Evolutionary conservation across 164 flowering plant species (phyloP).

Genomic region (Annona squamosa): DNA sequence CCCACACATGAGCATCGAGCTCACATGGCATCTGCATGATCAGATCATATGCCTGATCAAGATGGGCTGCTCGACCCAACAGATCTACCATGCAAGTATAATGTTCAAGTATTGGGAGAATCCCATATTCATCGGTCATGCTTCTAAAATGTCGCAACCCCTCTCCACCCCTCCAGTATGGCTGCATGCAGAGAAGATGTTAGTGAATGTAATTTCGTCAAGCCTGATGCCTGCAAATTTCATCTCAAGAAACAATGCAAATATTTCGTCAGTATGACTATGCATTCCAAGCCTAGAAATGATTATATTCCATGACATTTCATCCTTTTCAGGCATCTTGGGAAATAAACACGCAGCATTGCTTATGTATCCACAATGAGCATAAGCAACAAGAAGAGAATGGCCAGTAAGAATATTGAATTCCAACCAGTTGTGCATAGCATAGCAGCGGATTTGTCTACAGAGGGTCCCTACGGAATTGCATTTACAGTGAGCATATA

Average conservation of each 20-base stretch:
- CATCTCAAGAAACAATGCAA: slow-evolving; percentile 29
- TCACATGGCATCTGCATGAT: slow-evolving; percentile 33
- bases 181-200: slow-evolving; percentile 41
- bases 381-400: slow-evolving; percentile 38
- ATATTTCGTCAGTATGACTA: slow-evolving; percentile 23
- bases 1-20: slow-evolving; percentile 41
- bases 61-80: slow-evolving; percentile 36
- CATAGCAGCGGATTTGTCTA: slow-evolving; percentile 34
- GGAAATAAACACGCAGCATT: slow-evolving; percentile 26
- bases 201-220: slow-evolving; percentile 28
- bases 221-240: slow-evolving; percentile 23
- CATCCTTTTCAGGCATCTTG: slow-evolving; percentile 24
- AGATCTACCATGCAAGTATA: slow-evolving; percentile 50
- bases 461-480: slow-evolving; percentile 22
- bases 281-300: slow-evolving; percentile 35
- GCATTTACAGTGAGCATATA: slow-evolving; percentile 30
- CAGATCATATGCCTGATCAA: slow-evolving; percentile 34
- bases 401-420: slow-evolving; percentile 29
- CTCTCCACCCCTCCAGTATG: slow-evolving; percentile 36
- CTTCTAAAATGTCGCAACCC: slow-evolving; percentile 32
- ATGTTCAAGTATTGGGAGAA: slow-evolving; percentile 37
- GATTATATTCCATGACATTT: slow-evolving; percentile 39
- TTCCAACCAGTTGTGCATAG: slow-evolving; percentile 21
- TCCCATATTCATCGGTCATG: slow-evolving; percentile 28
- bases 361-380: slow-evolving; percentile 39